Percentiles rank a stretch among this genome's conserved stretches.
Conservation (phyloP, 345 rosid genomes). For the Moringa oleifera region DNA sequence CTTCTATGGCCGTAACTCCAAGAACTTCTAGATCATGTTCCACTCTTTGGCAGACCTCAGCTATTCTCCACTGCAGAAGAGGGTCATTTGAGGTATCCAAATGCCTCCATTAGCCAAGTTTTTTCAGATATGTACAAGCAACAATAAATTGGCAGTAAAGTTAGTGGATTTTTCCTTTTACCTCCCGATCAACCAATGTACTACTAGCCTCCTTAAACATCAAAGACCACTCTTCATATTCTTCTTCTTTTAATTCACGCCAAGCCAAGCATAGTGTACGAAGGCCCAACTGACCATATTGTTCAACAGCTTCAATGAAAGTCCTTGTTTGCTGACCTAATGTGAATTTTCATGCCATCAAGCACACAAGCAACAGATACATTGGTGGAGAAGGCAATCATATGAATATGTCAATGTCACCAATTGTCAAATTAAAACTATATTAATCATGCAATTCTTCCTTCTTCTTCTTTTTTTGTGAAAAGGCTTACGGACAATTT, state of each 20-base stretch:
- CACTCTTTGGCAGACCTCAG: slow-evolving; percentile 86
- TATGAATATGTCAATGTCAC: no score
- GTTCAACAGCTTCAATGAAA: slow-evolving; percentile 81
- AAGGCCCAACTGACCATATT: slow-evolving; percentile 85
- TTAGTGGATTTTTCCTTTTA: slow-evolving; percentile 27
- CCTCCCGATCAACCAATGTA: slow-evolving; percentile 95
- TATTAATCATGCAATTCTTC: no score
- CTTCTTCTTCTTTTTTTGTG: not conserved
- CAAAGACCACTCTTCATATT: slow-evolving; percentile 81
- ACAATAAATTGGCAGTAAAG: slow-evolving; percentile 4
- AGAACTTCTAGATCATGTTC: slow-evolving; percentile 85
- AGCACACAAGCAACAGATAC: slow-evolving; percentile 1
- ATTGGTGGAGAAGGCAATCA: no score
- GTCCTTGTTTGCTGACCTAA: slow-evolving; percentile 88
- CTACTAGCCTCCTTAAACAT: slow-evolving; percentile 94
- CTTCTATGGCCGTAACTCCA: slow-evolving; percentile 96
- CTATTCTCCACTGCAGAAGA: slow-evolving; percentile 86
- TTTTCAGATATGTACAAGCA: not conserved
- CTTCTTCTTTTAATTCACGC: slow-evolving; percentile 79
- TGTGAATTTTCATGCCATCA: slow-evolving; percentile 15
- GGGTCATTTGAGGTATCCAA: slow-evolving; percentile 22
- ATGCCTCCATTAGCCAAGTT: slow-evolving; percentile 13
- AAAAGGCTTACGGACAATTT: not conserved
- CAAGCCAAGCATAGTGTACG: slow-evolving; percentile 96
- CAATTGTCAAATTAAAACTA: no score